A percentile compares a stretch with the other conserved stretches of the same genome.
Evolutionary conservation across 495 filamentous ascomycete genomes (phyloP).

Genomic region (Penicillium dipodomyicola): DNA sequence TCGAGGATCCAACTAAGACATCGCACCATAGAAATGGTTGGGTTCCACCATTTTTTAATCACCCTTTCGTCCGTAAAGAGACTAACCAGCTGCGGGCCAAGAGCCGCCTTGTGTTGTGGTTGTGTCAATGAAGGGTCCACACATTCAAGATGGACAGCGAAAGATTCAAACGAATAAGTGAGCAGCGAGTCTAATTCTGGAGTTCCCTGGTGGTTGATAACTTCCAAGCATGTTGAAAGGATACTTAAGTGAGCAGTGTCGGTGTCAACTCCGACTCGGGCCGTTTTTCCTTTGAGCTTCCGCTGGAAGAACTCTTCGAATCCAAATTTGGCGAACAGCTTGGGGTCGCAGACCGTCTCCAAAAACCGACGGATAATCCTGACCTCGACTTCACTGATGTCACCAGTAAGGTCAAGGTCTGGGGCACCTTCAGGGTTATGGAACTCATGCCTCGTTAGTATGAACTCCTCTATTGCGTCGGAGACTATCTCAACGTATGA

Average conservation of each 20-base stretch:
- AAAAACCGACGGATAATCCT: slow-evolving; percentile 20
- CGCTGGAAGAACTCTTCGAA: slow-evolving; percentile 25
- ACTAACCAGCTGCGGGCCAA: slow-evolving; percentile 17
- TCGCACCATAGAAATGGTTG: background rate
- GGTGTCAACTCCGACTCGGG: slow-evolving; percentile 10
- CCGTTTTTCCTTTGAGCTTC: slow-evolving; percentile 18
- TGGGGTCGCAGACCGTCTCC: slow-evolving; percentile 20
- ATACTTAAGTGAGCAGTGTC: slow-evolving; percentile 15
- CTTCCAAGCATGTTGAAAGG: slow-evolving; percentile 7
- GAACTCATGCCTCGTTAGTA: slow-evolving; percentile 1
- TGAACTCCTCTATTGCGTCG: slow-evolving; percentile 16
- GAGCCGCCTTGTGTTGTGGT: slow-evolving; percentile 10
- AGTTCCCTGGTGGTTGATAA: background rate
- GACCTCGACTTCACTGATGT: slow-evolving; percentile 17
- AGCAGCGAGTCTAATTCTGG: background rate
- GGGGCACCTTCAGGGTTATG: background rate
- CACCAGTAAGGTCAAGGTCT: slow-evolving; percentile 1
- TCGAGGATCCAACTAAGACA: slow-evolving; percentile 12
- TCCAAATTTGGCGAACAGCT: slow-evolving; percentile 19
- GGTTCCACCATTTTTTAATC: slow-evolving; percentile 18
- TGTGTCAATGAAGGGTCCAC: slow-evolving; percentile 16
- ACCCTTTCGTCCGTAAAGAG: slow-evolving; percentile 12
- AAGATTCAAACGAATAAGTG: slow-evolving; percentile 1
- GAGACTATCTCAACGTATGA: slow-evolving; percentile 13
- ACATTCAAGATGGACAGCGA: slow-evolving; percentile 10